Base-by-base conservation (phyloP, 805 yeast genomes). In the Lachancea meyersii region DNA sequence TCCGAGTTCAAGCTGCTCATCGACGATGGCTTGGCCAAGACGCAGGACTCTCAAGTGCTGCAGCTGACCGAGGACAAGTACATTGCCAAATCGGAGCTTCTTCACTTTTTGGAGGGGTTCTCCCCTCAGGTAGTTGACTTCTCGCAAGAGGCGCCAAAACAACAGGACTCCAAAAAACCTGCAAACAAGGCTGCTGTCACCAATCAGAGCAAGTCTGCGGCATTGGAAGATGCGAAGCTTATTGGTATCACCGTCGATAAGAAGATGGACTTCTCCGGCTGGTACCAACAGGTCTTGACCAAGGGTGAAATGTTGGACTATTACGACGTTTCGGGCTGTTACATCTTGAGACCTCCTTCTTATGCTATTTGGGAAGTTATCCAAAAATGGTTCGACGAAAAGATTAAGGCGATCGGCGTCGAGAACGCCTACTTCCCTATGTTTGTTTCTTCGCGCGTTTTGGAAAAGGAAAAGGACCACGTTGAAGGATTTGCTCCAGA, bases 401-500 rank as follows among this genome's bases (percentile, higher is more conserved):
- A 73, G 53, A 93, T 93, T 70, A 91, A 88, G 72, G 71, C 76
- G 41, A 65, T 93, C 55, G 98, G 97, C 51, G 98, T 94, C 47
- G 79, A 82, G 58, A 93, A 93, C 68, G 83, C 97, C 20, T 91
- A 91, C 67, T 93, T 93, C 84, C 99, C 99, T 51, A 86, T 93
- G 97, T 93, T 93, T 61, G 97, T 93, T 39, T 88, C 97, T 8
- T 73, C 86, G 36, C 78, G 80, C 55, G 98, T 94, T 18, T 73
- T 93, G 58, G 97, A 94, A 71, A 87, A 82, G 71, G 99, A 93
- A 73, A 93, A 93, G 70, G 99, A 93, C 63, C 99, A 93, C 64
- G 79, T 93, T 55, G 98, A 93, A 69, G 99, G 99, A 35, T 93
- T 93, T 65, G 98, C 99, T 36, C 98, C 99, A 20, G 99, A 93